Base-by-base conservation (phyloP, 768 basidiomycete species). In the Termitomyces sp. region DNA sequence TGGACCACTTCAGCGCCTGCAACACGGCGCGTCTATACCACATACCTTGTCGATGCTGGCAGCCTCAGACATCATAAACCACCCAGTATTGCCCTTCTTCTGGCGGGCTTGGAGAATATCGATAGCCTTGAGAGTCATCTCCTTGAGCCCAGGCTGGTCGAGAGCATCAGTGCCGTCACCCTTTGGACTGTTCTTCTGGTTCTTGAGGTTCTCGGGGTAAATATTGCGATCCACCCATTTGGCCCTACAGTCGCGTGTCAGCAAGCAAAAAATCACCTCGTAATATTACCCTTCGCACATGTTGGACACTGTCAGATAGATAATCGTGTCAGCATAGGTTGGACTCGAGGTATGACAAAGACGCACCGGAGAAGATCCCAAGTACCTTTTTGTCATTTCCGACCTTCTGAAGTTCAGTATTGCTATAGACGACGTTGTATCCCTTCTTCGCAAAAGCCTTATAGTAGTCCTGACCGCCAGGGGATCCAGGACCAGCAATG, bases 41-140 rank as follows among this genome's bases (percentile, higher is more conserved):
- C 15, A 12, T 51, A 74, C 74, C 70, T 80, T 80, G 59, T 80
- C 79, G 45, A 79, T 80, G 54, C 74, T 77, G 13, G 79, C 78
- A 64, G 78, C 79, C 65, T 80, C 79, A 20, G 78, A 76, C 79
- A 80, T 79, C 78, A 80, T 73, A 67, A 80, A 80, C 74, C 76
- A 80, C 3, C 79, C 79, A 55, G 75, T 67, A 33, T 74, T 70
- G 40, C 74, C 74, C 51, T 67, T 62, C 63, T 73, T 72, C 13
- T 74, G 66, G 9, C 78, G 73, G 11, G 71, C 67, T 51, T 79
- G 77, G 36, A 80, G 72, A 58, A 79, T 73, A 55, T 80, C 78
- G 57, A 79, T 79, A 35, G 78, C 79, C 66, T 79, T 80, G 36
- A 80, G 60, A 0, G 79, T 79, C 78, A 80, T 80, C 16, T 79